Conservation (phyloP, 371 early-diverging fungal species). For the Gilbertella persicaria region DNA sequence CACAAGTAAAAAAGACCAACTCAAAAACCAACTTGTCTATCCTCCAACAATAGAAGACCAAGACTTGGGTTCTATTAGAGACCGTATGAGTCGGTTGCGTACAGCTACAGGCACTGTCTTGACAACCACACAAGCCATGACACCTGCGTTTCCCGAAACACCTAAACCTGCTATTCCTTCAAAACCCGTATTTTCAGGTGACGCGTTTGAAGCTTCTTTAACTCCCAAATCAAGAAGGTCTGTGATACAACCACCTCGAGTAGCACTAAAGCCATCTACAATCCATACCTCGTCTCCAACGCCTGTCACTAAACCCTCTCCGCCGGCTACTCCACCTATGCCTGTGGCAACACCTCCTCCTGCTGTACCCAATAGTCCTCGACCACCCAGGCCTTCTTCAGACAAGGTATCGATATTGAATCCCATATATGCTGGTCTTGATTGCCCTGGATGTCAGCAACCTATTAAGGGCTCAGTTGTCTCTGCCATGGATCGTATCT, state of each 20-base stretch:
- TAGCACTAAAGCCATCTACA: no score
- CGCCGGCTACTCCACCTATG: constrained; percentile 1
- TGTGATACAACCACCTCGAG: neutral
- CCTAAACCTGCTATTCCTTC: constrained; percentile 2
- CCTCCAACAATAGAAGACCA: constrained; percentile 5
- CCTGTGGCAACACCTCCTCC: constrained; percentile 9
- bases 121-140: neutral
- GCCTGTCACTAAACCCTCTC: constrained; percentile 2
- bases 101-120: constrained; percentile 14
- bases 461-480: constrained; percentile 21
- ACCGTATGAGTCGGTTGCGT: constrained; percentile 16
- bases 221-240: neutral
- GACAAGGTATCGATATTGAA: constrained; percentile 9
- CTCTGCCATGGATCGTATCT: constrained; percentile 18
- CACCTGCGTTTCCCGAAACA: constrained; percentile 16
- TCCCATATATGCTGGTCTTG: constrained; percentile 21
- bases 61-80: constrained; percentile 8
- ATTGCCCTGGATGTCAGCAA: constrained; percentile 19
- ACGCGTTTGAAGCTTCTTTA: constrained; percentile 20
- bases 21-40: constrained; percentile 17
- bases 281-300: neutral
- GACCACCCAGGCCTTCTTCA: constrained; percentile 1
- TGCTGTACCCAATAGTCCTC: constrained; percentile 12
- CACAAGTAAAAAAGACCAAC: constrained; percentile 2
- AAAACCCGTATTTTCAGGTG: constrained; percentile 3